Conservation (phyloP, 768 basidiomycete genomes). For the Lactarius pseudohatsudake region DNA sequence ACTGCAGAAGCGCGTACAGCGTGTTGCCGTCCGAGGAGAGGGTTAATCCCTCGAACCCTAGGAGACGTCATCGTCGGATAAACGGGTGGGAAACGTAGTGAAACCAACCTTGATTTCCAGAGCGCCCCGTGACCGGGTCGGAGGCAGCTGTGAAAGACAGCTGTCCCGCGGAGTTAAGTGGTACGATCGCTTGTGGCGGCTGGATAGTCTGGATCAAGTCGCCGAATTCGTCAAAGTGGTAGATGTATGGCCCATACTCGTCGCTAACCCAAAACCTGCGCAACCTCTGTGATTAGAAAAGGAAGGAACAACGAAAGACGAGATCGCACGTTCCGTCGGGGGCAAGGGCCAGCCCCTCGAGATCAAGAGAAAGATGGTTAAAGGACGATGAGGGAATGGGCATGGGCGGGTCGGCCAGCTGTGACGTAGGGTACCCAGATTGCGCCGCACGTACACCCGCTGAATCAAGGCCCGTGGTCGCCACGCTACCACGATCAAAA, state of each 20-base stretch:
- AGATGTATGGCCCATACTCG: slow-evolving; percentile 70
- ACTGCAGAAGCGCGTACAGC: slow-evolving; percentile 63
- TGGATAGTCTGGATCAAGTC: slow-evolving; percentile 55
- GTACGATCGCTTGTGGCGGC: slow-evolving; percentile 58
- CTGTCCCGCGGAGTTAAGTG: slow-evolving; percentile 42
- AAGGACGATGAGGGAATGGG: slow-evolving; percentile 49
- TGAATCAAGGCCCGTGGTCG: slow-evolving; percentile 60
- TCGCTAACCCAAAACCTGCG: slow-evolving; percentile 64
- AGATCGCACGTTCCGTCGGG: slow-evolving; percentile 54
- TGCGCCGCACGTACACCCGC: slow-evolving; percentile 44
- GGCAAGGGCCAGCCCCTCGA: slow-evolving; percentile 58
- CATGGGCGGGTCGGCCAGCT: slow-evolving; percentile 44
- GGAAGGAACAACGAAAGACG: background rate
- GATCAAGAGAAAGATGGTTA: slow-evolving; percentile 52
- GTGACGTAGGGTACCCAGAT: slow-evolving; percentile 34
- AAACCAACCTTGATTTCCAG: slow-evolving; percentile 51
- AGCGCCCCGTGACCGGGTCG: slow-evolving; percentile 53
- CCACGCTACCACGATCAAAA: slow-evolving; percentile 45
- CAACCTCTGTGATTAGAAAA: background rate
- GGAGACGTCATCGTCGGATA: background rate
- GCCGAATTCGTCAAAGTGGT: slow-evolving; percentile 49
- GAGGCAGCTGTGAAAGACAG: slow-evolving; percentile 52
- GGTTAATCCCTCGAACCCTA: slow-evolving; percentile 63
- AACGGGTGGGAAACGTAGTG: background rate
- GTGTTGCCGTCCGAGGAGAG: slow-evolving; percentile 46